Evolutionary conservation across 2,329 filamentous ascomycete genomes (phyloP).

Genomic region (Penicillium sp.): DNA sequence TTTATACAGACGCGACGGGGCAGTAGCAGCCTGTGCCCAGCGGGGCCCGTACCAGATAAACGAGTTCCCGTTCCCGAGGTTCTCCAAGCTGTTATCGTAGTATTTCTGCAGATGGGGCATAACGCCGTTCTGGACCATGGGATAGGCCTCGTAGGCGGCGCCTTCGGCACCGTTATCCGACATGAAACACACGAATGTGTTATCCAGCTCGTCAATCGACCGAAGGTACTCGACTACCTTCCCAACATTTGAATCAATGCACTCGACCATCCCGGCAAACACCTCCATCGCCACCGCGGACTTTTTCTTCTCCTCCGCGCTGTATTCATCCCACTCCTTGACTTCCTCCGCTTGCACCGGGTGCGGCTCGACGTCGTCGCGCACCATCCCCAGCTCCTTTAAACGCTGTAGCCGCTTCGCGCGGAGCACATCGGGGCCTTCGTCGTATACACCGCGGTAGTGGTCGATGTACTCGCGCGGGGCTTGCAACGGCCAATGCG

Average conservation of each 20-base stretch:
- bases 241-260: conserved; percentile 53
- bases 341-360: conserved; percentile 39
- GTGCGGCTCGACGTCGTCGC: conserved; percentile 37
- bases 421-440: conserved; percentile 51
- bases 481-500: conserved; percentile 56
- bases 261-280: conserved; percentile 57
- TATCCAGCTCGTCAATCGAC: conserved; percentile 51
- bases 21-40: conserved; percentile 49
- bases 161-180: conserved; percentile 57
- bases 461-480: conserved; percentile 48
- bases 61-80: conserved; percentile 49
- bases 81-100: conserved; percentile 51
- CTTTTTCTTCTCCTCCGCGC: conserved; percentile 32
- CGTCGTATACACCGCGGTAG: conserved; percentile 53
- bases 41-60: conserved; percentile 55
- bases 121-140: conserved; percentile 48
- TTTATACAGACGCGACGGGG: conserved; percentile 44
- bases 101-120: conserved; percentile 49
- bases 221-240: conserved; percentile 51
- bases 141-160: conserved; percentile 50
- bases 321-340: conserved; percentile 33
- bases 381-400: conserved; percentile 50
- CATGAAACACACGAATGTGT: conserved; percentile 57
- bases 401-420: conserved; percentile 46
- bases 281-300: conserved; percentile 51